A percentile compares a stretch with the other conserved stretches of the same genome.
Conservation (phyloP, 495 filamentous ascomycete species). For the Saxispiralis lemnorum region DNA sequence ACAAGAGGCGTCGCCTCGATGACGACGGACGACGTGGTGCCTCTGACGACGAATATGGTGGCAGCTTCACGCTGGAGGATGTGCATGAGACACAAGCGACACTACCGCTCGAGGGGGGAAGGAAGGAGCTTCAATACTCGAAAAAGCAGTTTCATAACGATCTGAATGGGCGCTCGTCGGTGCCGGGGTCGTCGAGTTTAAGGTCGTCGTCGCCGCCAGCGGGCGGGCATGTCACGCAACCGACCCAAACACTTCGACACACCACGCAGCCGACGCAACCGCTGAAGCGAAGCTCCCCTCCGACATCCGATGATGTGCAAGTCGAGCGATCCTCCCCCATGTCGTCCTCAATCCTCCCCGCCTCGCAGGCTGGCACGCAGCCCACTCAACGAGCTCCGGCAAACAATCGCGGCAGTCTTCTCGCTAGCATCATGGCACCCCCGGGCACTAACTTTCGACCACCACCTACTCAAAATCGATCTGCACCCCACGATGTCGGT, state of each 20-base stretch:
- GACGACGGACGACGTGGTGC: slow-evolving; percentile 7
- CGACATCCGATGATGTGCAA: slow-evolving; percentile 39
- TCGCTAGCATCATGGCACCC: slow-evolving; percentile 55
- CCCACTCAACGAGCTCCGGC: slow-evolving; percentile 1
- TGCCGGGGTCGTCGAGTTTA: background rate
- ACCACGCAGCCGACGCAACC: slow-evolving; percentile 21
- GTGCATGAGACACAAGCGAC: slow-evolving; percentile 42
- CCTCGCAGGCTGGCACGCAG: slow-evolving; percentile 17
- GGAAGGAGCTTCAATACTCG: slow-evolving; percentile 14
- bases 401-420: background rate
- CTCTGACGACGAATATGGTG: slow-evolving; percentile 35
- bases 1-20: slow-evolving; percentile 7
- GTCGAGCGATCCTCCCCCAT: slow-evolving; percentile 38
- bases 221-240: slow-evolving; percentile 15
- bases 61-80: slow-evolving; percentile 33
- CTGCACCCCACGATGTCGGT: slow-evolving; percentile 8
- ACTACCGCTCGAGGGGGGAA: slow-evolving; percentile 30
- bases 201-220: background rate
- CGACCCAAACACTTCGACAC: slow-evolving; percentile 7
- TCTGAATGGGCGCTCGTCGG: background rate
- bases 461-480: slow-evolving; percentile 15
- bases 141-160: background rate
- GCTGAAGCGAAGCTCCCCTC: background rate
- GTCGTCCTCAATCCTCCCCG: background rate
- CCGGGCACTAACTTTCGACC: slow-evolving; percentile 58